Evolutionary conservation across 2,329 filamentous ascomycete genomes (phyloP).

Genomic region (Trichoderma asperellum): DNA sequence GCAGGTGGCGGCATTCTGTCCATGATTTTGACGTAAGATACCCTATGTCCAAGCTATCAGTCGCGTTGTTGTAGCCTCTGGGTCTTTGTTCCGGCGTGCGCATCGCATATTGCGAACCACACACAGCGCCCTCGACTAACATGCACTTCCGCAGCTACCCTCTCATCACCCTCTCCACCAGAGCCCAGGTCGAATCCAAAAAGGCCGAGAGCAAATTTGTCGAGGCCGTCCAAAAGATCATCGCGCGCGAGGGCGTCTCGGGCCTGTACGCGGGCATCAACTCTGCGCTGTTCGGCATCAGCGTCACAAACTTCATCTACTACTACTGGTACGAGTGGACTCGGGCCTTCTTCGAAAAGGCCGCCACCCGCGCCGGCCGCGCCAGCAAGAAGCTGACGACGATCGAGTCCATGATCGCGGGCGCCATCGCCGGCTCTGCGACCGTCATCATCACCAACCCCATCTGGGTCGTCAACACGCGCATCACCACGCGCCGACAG

Average conservation of each 20-base stretch:
- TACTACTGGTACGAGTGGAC: constrained; percentile 99
- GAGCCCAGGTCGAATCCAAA: constrained; percentile 96
- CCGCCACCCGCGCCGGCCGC: constrained; percentile 73
- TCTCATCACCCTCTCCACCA: constrained; percentile 94
- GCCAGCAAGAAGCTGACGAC: constrained; percentile 83
- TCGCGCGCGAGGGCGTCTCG: constrained; percentile 85
- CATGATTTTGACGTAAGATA: constrained; percentile 84
- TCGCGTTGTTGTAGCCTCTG: constrained; percentile 19
- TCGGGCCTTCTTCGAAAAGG: constrained; percentile 79
- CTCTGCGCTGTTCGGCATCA: constrained; percentile 95
- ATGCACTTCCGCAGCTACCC: constrained; percentile 69
- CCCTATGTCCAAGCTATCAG: background rate
- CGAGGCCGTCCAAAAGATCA: constrained; percentile 80
- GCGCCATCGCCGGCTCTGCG: constrained; percentile 88
- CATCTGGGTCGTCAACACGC: constrained; percentile 98
- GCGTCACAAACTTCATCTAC: constrained; percentile 98
- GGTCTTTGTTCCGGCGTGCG: background rate
- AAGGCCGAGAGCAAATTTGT: constrained; percentile 84
- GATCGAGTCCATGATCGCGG: constrained; percentile 91
- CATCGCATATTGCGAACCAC: background rate
- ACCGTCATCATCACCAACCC: constrained; percentile 97
- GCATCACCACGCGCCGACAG: constrained; percentile 88
- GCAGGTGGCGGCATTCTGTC: constrained; percentile 92
- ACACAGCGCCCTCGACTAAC: background rate
- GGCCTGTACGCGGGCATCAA: constrained; percentile 93